Percentiles rank a stretch among this genome's conserved stretches.
These are phyloP conservation scores for Gremmenia infestans DNA, from an alignment of 2,329 filamentous ascomycete species.

Conservation along the genomic window DNA sequence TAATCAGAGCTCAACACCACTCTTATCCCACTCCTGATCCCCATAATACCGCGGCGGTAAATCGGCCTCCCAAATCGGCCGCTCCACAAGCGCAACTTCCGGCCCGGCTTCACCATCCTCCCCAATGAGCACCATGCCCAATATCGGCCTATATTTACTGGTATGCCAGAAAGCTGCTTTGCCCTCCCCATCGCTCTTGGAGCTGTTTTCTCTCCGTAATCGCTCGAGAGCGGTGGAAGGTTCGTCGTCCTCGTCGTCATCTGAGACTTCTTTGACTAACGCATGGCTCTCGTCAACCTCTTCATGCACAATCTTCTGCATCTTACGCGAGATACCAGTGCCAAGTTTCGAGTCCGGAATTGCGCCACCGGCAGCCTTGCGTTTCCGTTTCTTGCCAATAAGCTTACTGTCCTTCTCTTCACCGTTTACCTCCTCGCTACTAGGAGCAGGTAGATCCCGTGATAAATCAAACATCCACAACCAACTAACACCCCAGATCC, in stretches of 20 bases:
- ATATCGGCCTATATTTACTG: slow-evolving; percentile 89
- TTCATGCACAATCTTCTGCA: slow-evolving; percentile 34
- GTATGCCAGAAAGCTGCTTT: slow-evolving; percentile 60
- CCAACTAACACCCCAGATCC: slow-evolving; percentile 84
- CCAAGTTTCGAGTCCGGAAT: slow-evolving; percentile 35
- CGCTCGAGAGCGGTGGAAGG: slow-evolving; percentile 18
- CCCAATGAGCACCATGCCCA: slow-evolving; percentile 58
- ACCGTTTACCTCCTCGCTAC: slow-evolving; percentile 25
- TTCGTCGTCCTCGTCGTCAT: slow-evolving; percentile 33
- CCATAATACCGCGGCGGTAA: slow-evolving; percentile 66
- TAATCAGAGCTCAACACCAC: slow-evolving; percentile 1
- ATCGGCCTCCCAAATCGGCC: slow-evolving; percentile 78
- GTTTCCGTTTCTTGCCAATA: slow-evolving; percentile 32
- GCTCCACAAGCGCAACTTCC: slow-evolving; percentile 85
- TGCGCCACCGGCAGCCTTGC: slow-evolving; percentile 48
- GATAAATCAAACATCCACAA: slow-evolving; percentile 88
- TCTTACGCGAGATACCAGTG: slow-evolving; percentile 36
- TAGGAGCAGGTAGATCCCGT: slow-evolving; percentile 52
- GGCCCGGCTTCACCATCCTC: slow-evolving; percentile 35
- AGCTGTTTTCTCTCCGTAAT: slow-evolving; percentile 11
- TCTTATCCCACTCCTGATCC: slow-evolving; percentile 47
- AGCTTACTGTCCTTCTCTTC: slow-evolving; percentile 17
- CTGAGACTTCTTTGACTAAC: slow-evolving; percentile 34
- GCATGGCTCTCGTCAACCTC: slow-evolving; percentile 36
- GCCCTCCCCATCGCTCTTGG: slow-evolving; percentile 7